Conservation (phyloP, 148 eudicot species). For the Arbutus unedo region DNA sequence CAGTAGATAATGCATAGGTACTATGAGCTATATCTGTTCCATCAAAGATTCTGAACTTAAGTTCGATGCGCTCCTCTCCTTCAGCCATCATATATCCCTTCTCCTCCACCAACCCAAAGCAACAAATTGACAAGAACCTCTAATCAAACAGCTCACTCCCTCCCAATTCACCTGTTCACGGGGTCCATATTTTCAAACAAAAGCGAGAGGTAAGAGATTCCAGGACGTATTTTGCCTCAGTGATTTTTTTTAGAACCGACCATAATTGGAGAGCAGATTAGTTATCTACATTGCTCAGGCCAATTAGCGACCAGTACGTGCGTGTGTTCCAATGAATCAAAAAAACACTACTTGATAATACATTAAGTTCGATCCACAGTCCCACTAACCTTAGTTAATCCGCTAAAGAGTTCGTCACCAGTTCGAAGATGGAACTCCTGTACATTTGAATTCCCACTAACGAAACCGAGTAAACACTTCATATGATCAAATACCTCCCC, state of each 20-base stretch:
- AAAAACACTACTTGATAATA: background rate
- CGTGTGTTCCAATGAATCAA: background rate
- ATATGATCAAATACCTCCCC: conserved; percentile 32
- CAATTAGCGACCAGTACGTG: background rate
- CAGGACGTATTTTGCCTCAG: background rate
- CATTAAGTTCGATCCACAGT: background rate
- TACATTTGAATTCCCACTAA: conserved; percentile 23
- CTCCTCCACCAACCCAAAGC: conserved; percentile 4
- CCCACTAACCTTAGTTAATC: conserved; percentile 13
- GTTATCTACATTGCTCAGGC: background rate
- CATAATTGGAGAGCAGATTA: background rate
- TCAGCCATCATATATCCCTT: conserved; percentile 38
- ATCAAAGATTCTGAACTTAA: conserved; percentile 50
- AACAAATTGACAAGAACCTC: conserved; percentile 4
- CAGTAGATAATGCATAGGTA: conserved; percentile 37
- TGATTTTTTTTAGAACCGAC: background rate
- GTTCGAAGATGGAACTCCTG: conserved; percentile 19
- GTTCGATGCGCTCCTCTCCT: conserved; percentile 40
- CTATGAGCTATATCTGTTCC: conserved; percentile 56
- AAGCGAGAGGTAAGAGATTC: background rate
- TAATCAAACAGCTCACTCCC: conserved; percentile 16
- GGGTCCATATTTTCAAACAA: background rate
- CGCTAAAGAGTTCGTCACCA: background rate
- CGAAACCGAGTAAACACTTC: conserved; percentile 30
- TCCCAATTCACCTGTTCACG: conserved; percentile 35